These are phyloP conservation scores for Magnusiomyces tetraspermus DNA, from an alignment of 1,139 yeast genomes.

Conservation along the genomic window DNA sequence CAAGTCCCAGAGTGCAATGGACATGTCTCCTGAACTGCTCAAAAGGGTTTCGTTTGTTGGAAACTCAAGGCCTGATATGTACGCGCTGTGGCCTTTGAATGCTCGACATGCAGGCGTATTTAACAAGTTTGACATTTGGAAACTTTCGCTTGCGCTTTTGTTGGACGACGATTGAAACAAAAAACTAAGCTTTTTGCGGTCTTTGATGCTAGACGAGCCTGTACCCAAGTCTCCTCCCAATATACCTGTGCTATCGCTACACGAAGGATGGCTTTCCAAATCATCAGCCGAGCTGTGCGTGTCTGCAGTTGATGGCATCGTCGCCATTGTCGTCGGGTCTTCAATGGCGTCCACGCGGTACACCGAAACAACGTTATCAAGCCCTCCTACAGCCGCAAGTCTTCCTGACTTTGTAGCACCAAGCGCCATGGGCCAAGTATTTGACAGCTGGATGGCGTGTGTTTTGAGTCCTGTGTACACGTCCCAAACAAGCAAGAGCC, in stretches of 20 bases:
- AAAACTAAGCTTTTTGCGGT: background rate
- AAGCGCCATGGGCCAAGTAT: constrained; percentile 72
- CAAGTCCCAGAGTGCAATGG: constrained; percentile 75
- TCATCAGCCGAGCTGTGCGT: too few relatives aligned
- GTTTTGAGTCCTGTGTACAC: constrained; percentile 61
- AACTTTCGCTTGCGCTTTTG: background rate
- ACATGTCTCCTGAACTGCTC: constrained; percentile 79
- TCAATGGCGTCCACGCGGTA: constrained; percentile 37
- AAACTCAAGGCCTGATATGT: constrained; percentile 68
- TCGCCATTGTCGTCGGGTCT: constrained; percentile 4
- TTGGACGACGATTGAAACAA: constrained; percentile 5
- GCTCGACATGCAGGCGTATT: constrained; percentile 39
- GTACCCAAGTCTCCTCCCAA: background rate
- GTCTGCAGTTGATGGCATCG: too few relatives aligned
- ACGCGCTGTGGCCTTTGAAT: constrained; percentile 74
- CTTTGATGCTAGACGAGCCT: background rate
- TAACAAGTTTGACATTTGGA: constrained; percentile 17
- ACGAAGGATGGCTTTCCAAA: too few relatives aligned
- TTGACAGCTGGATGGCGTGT: constrained; percentile 47
- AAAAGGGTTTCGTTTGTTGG: constrained; percentile 45
- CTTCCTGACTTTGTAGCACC: constrained; percentile 60
- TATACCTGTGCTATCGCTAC: too few relatives aligned
- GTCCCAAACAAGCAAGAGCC: constrained; percentile 79
- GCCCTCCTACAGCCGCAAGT: constrained; percentile 70
- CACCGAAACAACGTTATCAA: constrained; percentile 69